These are phyloP conservation scores for Sarcomyxa edulis DNA, from an alignment of 768 basidiomycete species.

Conservation along the genomic window DNA sequence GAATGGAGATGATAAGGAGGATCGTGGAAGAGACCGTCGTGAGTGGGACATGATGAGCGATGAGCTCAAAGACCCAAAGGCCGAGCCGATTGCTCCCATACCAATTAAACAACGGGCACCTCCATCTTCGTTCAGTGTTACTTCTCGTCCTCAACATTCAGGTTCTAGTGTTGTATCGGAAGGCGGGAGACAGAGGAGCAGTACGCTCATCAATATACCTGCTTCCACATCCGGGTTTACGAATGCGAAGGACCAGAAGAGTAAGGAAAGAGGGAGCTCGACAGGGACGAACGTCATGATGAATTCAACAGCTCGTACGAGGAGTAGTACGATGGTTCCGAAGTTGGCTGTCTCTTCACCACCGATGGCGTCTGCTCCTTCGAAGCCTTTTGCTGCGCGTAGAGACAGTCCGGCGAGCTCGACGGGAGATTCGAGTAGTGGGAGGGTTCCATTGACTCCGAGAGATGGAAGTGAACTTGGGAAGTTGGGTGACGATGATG, in stretches of 20 bases:
- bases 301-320: constrained; percentile 7
- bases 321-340: constrained; percentile 36
- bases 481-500: constrained; percentile 11
- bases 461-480: constrained; percentile 69
- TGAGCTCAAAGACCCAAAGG: constrained; percentile 9
- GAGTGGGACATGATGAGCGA: constrained; percentile 25
- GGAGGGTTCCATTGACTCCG: constrained; percentile 70
- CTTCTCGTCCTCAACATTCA: constrained; percentile 41
- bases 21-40: constrained; percentile 20
- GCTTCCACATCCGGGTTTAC: constrained; percentile 9
- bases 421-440: constrained; percentile 80
- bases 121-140: constrained; percentile 56
- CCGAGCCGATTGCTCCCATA: constrained; percentile 43
- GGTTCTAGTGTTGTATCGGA: constrained; percentile 1
- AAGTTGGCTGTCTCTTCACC: neutral
- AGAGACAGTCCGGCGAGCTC: constrained; percentile 79
- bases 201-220: constrained; percentile 29
- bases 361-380: constrained; percentile 13
- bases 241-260: too few relatives aligned
- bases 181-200: constrained; percentile 31
- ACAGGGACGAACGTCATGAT: constrained; percentile 8
- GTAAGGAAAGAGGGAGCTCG: neutral
- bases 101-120: constrained; percentile 53
- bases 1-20: constrained; percentile 10
- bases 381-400: constrained; percentile 53